Evolutionary conservation across 768 basidiomycete species (phyloP).

Genomic region (Russula olivacea): DNA sequence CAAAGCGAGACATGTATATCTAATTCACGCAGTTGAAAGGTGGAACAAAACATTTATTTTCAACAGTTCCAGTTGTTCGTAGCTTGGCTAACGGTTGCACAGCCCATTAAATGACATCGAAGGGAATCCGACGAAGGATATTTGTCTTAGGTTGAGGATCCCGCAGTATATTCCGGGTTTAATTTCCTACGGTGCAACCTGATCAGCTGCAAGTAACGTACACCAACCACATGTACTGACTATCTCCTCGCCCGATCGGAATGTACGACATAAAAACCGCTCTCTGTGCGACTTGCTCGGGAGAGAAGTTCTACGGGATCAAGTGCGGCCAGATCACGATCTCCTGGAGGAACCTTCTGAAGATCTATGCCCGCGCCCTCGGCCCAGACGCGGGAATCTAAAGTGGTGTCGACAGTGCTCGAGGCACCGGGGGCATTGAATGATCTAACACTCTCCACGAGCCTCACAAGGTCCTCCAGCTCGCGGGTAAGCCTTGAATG

Average conservation of each 20-base stretch:
- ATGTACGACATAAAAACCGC: slow-evolving; percentile 62
- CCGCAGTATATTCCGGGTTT: slow-evolving; percentile 26
- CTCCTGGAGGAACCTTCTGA: neutral
- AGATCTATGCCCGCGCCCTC: slow-evolving; percentile 36
- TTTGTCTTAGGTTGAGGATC: neutral
- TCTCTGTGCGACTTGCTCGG: slow-evolving; percentile 44
- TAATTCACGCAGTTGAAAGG: neutral
- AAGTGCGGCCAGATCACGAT: slow-evolving; percentile 27
- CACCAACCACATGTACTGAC: slow-evolving; percentile 7
- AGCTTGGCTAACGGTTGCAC: neutral
- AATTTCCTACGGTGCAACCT: neutral
- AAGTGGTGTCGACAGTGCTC: slow-evolving; percentile 15
- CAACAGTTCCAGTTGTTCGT: neutral
- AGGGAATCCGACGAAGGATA: too few relatives aligned
- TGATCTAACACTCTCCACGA: slow-evolving; percentile 78
- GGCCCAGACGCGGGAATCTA: slow-evolving; percentile 42
- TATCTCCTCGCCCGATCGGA: slow-evolving; percentile 28
- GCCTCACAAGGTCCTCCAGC: slow-evolving; percentile 62
- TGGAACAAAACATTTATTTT: neutral
- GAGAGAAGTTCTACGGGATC: slow-evolving; percentile 44
- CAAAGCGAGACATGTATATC: neutral
- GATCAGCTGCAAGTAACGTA: neutral
- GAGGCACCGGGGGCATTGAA: slow-evolving; percentile 36
- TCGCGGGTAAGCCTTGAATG: slow-evolving; percentile 48
- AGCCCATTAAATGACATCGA: neutral